A percentile compares a stretch with the other conserved stretches of the same genome.
Evolutionary conservation across 2,329 filamentous ascomycete species (phyloP).

Genomic region (Tolypocladium tropicale): DNA sequence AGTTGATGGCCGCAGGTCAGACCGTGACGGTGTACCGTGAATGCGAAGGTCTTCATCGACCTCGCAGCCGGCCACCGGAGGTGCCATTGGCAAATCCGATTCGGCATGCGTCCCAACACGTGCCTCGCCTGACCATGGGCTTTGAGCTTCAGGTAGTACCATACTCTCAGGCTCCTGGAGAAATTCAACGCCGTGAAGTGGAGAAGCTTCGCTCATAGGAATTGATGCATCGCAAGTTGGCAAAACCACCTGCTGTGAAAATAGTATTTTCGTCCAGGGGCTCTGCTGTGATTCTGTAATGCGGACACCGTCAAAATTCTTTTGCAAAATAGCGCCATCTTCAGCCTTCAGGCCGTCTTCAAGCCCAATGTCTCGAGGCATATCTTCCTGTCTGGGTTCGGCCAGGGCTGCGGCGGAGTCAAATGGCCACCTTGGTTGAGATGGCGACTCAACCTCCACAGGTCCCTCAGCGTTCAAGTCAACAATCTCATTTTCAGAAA

Average conservation of each 20-base stretch:
- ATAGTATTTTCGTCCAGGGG: conserved; percentile 4
- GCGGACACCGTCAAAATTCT: background rate
- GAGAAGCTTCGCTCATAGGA: background rate
- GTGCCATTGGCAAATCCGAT: background rate
- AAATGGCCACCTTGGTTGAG: background rate
- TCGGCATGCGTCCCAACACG: background rate
- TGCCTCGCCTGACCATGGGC: conserved; percentile 10
- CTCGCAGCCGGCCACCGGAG: background rate
- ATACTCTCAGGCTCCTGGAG: background rate
- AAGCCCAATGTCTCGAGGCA: no score
- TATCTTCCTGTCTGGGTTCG: background rate
- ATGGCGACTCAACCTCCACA: background rate
- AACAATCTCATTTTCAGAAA: background rate
- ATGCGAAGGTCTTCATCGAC: background rate
- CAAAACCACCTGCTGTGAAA: background rate
- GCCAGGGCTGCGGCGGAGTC: no score
- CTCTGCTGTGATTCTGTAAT: conserved; percentile 6
- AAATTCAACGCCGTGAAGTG: background rate
- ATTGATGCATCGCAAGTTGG: background rate
- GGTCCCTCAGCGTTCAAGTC: background rate
- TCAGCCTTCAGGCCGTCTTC: background rate
- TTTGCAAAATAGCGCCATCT: background rate
- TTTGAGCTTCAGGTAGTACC: conserved; percentile 6
- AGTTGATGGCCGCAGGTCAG: conserved; percentile 19
- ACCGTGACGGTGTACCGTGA: background rate